Evolutionary conservation across 192 early-diverging fungal species (phyloP), one percentile per base, ranked within the genome.

Genomic region (Kickxella alabastrina): DNA sequence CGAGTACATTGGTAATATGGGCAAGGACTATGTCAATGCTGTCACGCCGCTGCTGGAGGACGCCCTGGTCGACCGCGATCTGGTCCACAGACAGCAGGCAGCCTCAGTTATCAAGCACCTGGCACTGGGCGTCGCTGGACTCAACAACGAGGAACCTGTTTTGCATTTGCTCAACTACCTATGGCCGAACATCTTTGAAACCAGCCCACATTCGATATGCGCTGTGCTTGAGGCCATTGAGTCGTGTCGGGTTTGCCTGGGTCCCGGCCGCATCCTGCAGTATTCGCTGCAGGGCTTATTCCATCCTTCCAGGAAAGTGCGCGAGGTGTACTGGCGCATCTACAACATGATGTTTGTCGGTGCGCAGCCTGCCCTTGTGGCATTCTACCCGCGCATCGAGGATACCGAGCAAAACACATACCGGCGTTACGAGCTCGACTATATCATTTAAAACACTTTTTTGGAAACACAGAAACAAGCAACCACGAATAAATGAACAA

Each of bases 101-200:
- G 96, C 93, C 58, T 83, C 93, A 1, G 89, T 87, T 0, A 90
- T 99, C 44, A 95, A 95, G 65, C 95, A 98, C 57, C 86, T 97
- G 85, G 79, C 92, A 0, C 71, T 99, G 19, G 95, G 92, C n/a
- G 92, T 97, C 3, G 82, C 89, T 18, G 95, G 93, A 14, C 70
- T 93, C 10, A 86, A 84, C 14, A 95, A 91, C 74, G 97, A 99
- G 72, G 93, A 93, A 27, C 87, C 94, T 2, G 62, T 99, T n/a
- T 64, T 85, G 22, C 97, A 99, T 49, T 66, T 99, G 65, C 83
- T 99, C 31, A 99, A 99, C 62, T 86, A 81, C 52, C 86, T 99
- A 17, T 98, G 95, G 95, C 97, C 97, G 14, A 99, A 99, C 63
- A 93, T 99, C 49, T 99, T 99, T 68, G 97, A 99, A 65, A 86